phyloP scores from a whole-genome alignment of 1,284 basidiomycete species.

The Grifola frondosa region DNA sequence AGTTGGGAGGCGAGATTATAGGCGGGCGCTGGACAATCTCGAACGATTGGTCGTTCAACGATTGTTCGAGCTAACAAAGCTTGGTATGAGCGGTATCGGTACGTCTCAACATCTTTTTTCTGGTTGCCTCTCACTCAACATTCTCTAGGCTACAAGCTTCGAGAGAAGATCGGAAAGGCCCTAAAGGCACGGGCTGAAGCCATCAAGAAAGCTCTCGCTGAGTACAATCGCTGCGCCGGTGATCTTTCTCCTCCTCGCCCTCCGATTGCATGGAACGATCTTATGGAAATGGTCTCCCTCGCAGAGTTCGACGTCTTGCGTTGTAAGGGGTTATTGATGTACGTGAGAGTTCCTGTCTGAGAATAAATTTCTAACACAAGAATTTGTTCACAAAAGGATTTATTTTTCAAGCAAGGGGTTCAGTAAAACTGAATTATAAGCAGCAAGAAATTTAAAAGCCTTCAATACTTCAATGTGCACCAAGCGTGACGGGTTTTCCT shows the following conservation, averaged over 20 bases:
- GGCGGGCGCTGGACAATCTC: conserved; percentile 5
- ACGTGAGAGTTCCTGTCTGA: too few relatives aligned
- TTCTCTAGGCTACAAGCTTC: conserved; percentile 26
- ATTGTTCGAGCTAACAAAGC: conserved; percentile 6
- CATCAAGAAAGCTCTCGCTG: conserved; percentile 17
- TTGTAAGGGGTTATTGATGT: too few relatives aligned
- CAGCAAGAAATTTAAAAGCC: too few relatives aligned
- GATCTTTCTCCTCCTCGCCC: conserved; percentile 16
- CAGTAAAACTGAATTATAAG: too few relatives aligned
- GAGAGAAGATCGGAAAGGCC: conserved; percentile 26
- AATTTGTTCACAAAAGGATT: too few relatives aligned
- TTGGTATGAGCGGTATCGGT: conserved; percentile 4
- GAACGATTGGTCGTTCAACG: conserved; percentile 8
- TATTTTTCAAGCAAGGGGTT: too few relatives aligned
- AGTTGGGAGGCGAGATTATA: background rate
- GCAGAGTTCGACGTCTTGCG: conserved; percentile 36
- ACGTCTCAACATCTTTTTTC: background rate
- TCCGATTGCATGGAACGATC: conserved; percentile 29
- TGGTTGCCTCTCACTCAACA: background rate
- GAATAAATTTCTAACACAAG: too few relatives aligned
- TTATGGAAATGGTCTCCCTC: conserved; percentile 31
- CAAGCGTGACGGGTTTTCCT: too few relatives aligned
- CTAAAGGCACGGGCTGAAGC: conserved; percentile 19
- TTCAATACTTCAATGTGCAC: too few relatives aligned
- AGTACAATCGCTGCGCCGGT: conserved; percentile 22